phyloP scores from a whole-genome alignment of 495 filamentous ascomycete genomes.

The Penicillium silybi region DNA sequence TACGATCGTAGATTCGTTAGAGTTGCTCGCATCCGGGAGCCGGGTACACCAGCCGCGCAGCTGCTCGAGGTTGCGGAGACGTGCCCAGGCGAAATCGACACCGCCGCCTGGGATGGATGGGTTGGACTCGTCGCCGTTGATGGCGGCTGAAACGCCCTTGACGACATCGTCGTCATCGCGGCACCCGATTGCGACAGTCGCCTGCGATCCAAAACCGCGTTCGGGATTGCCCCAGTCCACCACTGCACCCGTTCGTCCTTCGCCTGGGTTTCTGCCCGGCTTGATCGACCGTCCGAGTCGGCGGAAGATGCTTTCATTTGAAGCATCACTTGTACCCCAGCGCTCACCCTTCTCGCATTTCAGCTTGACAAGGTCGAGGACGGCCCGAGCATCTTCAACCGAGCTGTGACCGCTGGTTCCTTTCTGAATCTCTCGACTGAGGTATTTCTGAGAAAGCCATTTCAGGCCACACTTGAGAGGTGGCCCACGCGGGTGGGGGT shows the following conservation, averaged over 20 bases:
- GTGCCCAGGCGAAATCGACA: conserved; percentile 85
- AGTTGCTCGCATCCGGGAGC: conserved; percentile 41
- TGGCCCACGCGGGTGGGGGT: conserved; percentile 73
- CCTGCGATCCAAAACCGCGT: conserved; percentile 67
- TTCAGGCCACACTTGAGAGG: conserved; percentile 75
- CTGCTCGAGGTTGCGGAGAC: conserved; percentile 80
- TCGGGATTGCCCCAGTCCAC: conserved; percentile 85
- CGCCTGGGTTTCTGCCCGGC: conserved; percentile 44
- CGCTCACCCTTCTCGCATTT: conserved; percentile 87
- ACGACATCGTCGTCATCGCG: conserved; percentile 71
- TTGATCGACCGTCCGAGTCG: conserved; percentile 62
- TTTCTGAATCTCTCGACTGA: conserved; percentile 82
- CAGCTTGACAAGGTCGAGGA: conserved; percentile 86
- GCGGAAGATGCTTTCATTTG: conserved; percentile 82
- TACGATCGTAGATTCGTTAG: conserved; percentile 46
- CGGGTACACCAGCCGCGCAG: conserved; percentile 78
- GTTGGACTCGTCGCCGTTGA: conserved; percentile 64
- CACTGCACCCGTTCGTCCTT: conserved; percentile 68
- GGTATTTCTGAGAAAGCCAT: conserved; percentile 74
- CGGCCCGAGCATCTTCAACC: conserved; percentile 85
- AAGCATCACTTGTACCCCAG: conserved; percentile 74
- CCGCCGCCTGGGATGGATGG: conserved; percentile 61
- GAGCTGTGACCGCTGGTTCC: conserved; percentile 79
- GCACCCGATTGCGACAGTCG: conserved; percentile 69
- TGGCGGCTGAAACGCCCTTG: conserved; percentile 60